Conservation (phyloP, 2,329 filamentous ascomycete species). For the Volutella citrinella region DNA sequence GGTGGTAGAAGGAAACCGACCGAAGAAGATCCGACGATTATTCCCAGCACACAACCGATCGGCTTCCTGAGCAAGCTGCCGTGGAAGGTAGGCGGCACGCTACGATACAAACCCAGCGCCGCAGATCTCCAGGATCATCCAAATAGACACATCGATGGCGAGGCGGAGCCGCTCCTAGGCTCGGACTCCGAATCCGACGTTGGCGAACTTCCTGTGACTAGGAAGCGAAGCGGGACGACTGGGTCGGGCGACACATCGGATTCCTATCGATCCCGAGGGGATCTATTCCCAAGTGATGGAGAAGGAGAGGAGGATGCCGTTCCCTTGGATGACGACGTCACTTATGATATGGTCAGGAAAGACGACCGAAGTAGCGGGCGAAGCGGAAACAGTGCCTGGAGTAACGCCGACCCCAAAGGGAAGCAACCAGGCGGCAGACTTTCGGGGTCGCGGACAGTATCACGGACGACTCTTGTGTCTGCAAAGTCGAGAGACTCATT, state of each 20-base stretch:
- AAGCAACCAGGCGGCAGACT: slow-evolving; percentile 44
- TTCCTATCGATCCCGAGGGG: slow-evolving; percentile 82
- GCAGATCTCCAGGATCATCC: slow-evolving; percentile 89
- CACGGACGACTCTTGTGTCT: slow-evolving; percentile 56
- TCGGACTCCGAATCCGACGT: slow-evolving; percentile 29
- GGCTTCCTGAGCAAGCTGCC: slow-evolving; percentile 82
- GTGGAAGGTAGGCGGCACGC: slow-evolving; percentile 76
- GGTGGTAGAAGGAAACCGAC: slow-evolving; percentile 47
- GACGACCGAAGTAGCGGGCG: slow-evolving; percentile 67
- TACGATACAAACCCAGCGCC: slow-evolving; percentile 87
- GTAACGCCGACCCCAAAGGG: slow-evolving; percentile 41
- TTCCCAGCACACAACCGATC: slow-evolving; percentile 79
- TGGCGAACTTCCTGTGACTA: slow-evolving; percentile 28
- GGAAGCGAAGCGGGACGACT: slow-evolving; percentile 71
- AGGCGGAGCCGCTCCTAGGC: slow-evolving; percentile 68
- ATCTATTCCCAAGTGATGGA: slow-evolving; percentile 84
- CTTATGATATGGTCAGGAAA: slow-evolving; percentile 73
- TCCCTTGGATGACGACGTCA: slow-evolving; percentile 90
- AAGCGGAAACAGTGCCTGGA: slow-evolving; percentile 51
- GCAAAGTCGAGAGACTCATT: slow-evolving; percentile 33
- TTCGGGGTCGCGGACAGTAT: slow-evolving; percentile 48
- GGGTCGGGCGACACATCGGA: slow-evolving; percentile 80
- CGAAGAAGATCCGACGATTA: slow-evolving; percentile 80
- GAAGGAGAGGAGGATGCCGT: slow-evolving; percentile 89
- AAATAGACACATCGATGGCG: slow-evolving; percentile 49